Evolutionary conservation across 371 early-diverging fungal species (phyloP).

Genomic region (Mortierella sp.): DNA sequence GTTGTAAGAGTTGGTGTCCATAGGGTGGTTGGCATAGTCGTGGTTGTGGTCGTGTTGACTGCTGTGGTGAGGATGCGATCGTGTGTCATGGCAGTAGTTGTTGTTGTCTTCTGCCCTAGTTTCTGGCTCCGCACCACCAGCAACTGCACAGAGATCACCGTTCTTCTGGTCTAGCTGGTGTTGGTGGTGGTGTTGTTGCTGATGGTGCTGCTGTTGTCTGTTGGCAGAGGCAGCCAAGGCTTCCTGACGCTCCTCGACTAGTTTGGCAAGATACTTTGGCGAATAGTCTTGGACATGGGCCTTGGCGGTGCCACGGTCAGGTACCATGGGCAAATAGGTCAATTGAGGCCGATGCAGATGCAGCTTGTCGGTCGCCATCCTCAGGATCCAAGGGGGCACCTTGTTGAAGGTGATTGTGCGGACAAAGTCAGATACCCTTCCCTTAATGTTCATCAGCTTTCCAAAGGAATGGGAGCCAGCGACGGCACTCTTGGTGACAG

Average conservation of each 20-base stretch:
- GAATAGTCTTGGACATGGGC: constrained; percentile 44
- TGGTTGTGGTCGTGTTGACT: neutral
- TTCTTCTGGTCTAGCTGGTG: neutral
- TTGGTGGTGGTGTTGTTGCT: neutral
- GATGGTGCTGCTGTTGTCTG: neutral
- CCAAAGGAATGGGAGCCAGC: constrained; percentile 38
- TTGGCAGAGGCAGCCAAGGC: neutral
- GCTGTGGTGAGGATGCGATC: neutral
- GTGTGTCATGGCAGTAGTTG: neutral
- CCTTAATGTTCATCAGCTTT: constrained; percentile 25
- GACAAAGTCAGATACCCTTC: constrained; percentile 32
- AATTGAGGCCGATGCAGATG: constrained; percentile 49
- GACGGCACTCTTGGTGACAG: constrained; percentile 30
- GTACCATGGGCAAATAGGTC: constrained; percentile 44
- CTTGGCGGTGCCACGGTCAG: constrained; percentile 38
- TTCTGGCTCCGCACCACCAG: neutral
- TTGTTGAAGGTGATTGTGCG: constrained; percentile 43
- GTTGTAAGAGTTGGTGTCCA: neutral
- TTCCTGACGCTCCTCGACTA: constrained; percentile 13
- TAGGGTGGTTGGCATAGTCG: neutral
- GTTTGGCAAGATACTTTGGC: constrained; percentile 26
- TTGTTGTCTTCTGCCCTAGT: neutral
- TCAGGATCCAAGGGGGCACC: constrained; percentile 42
- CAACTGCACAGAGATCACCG: neutral
- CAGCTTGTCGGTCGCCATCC: constrained; percentile 31